These are phyloP conservation scores for Sporothrix schenckii DNA, from an alignment of 2,329 filamentous ascomycete species.

Conservation along the genomic window DNA sequence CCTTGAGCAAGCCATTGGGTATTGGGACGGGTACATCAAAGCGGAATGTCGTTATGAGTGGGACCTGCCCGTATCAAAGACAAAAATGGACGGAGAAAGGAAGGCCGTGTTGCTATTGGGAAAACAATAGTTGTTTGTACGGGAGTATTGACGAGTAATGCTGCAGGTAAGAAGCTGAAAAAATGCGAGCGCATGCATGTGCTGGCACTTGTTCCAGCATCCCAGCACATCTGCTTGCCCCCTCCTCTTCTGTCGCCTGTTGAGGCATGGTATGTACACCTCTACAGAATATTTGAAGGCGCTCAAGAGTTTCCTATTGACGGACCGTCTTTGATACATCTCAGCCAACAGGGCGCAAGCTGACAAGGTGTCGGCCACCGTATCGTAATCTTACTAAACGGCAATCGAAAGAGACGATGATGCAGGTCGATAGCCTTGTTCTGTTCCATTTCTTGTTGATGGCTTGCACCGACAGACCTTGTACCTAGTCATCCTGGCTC, in stretches of 20 bases:
- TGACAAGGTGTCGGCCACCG: background rate
- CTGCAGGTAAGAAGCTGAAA: slow-evolving; percentile 15
- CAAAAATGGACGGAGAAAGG: background rate
- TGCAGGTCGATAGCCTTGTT: background rate
- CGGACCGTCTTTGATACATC: background rate
- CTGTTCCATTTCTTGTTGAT: background rate
- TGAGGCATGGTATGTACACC: background rate
- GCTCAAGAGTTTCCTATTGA: background rate
- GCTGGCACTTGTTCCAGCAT: background rate
- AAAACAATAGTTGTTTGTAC: background rate
- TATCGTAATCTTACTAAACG: background rate
- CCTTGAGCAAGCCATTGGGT: background rate
- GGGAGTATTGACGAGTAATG: background rate
- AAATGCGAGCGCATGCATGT: background rate
- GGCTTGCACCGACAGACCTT: background rate
- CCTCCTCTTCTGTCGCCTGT: background rate
- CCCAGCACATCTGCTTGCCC: background rate
- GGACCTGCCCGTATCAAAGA: background rate
- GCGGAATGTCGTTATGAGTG: background rate
- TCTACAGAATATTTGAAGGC: background rate
- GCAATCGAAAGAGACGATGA: slow-evolving; percentile 8
- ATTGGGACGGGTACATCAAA: background rate
- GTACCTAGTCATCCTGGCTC: background rate
- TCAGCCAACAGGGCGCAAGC: background rate
- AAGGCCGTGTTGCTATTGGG: too few relatives aligned